phyloP scores from a whole-genome alignment of 495 filamentous ascomycete species.

The Annulohypoxylon stygium region DNA sequence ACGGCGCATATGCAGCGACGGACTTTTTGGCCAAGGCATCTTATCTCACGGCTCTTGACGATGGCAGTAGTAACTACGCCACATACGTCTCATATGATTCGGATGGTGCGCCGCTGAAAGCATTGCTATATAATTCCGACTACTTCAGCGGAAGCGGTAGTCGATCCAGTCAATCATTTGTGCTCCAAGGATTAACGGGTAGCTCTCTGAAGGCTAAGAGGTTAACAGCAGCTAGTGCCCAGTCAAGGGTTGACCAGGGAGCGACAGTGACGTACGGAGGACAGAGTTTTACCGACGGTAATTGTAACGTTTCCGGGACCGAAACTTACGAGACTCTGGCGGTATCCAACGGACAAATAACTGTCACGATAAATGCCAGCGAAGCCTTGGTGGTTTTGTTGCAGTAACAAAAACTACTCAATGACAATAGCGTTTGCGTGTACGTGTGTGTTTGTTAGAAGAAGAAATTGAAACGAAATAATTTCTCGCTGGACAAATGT shows the following conservation, averaged over 20 bases:
- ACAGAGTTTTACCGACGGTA: slow-evolving; percentile 66
- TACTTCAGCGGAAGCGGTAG: slow-evolving; percentile 64
- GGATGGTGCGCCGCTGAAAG: slow-evolving; percentile 55
- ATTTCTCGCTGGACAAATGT: not conserved
- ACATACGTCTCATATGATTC: slow-evolving; percentile 66
- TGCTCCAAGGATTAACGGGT: slow-evolving; percentile 58
- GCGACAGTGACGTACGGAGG: slow-evolving; percentile 64
- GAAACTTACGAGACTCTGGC: slow-evolving; percentile 58
- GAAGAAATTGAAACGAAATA: not conserved
- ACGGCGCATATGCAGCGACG: slow-evolving; percentile 68
- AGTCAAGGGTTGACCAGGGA: slow-evolving; percentile 63
- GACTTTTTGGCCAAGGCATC: slow-evolving; percentile 65
- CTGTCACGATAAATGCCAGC: slow-evolving; percentile 63
- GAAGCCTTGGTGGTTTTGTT: slow-evolving; percentile 70
- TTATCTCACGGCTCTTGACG: slow-evolving; percentile 65
- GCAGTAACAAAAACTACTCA: slow-evolving; percentile 25
- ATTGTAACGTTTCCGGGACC: slow-evolving; percentile 61
- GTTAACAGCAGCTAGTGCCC: slow-evolving; percentile 65
- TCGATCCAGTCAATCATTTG: slow-evolving; percentile 60
- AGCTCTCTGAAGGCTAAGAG: slow-evolving; percentile 63
- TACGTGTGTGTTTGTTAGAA: not conserved
- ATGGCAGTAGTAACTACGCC: slow-evolving; percentile 62
- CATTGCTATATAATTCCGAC: slow-evolving; percentile 70
- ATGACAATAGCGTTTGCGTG: no score
- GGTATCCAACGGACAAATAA: slow-evolving; percentile 60